These are phyloP conservation scores for Entomortierella lignicola DNA, from an alignment of 192 early-diverging fungal genomes.

Conservation along the genomic window DNA sequence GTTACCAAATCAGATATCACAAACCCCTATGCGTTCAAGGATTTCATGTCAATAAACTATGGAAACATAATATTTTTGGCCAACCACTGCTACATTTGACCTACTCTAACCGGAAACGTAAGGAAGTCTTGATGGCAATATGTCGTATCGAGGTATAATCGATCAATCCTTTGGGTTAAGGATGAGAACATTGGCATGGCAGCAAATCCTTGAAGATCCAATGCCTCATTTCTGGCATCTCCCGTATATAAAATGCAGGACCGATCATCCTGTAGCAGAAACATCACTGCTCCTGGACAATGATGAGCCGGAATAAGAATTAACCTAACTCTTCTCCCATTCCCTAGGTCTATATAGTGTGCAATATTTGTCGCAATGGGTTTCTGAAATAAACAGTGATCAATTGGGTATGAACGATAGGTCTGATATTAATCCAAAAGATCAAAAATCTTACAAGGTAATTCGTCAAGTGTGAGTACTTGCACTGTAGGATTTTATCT, in stretches of 20 bases:
- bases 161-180: slow-evolving; percentile 37
- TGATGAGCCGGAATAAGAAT: slow-evolving; percentile 62
- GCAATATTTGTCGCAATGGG: slow-evolving; percentile 23
- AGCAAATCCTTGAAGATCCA: slow-evolving; percentile 22
- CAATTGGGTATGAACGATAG: background rate
- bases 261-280: slow-evolving; percentile 41
- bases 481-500: slow-evolving; percentile 7
- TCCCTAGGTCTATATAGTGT: slow-evolving; percentile 46
- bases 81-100: background rate
- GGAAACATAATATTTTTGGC: too few species aligned
- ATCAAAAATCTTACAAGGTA: slow-evolving; percentile 25
- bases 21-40: slow-evolving; percentile 17
- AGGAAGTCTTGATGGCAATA: slow-evolving; percentile 52
- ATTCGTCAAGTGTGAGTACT: slow-evolving; percentile 26
- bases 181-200: slow-evolving; percentile 25
- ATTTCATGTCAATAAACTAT: too few species aligned
- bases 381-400: slow-evolving; percentile 18
- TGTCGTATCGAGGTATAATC: slow-evolving; percentile 64
- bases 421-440: too few species aligned
- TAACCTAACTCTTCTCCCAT: slow-evolving; percentile 42
- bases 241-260: slow-evolving; percentile 46
- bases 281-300: slow-evolving; percentile 66
- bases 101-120: slow-evolving; percentile 53
- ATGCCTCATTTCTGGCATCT: slow-evolving; percentile 33
- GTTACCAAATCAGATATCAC: slow-evolving; percentile 38